These are phyloP conservation scores for Diaporthe aspalathi DNA, from an alignment of 2,329 filamentous ascomycete genomes.

Conservation along the genomic window DNA sequence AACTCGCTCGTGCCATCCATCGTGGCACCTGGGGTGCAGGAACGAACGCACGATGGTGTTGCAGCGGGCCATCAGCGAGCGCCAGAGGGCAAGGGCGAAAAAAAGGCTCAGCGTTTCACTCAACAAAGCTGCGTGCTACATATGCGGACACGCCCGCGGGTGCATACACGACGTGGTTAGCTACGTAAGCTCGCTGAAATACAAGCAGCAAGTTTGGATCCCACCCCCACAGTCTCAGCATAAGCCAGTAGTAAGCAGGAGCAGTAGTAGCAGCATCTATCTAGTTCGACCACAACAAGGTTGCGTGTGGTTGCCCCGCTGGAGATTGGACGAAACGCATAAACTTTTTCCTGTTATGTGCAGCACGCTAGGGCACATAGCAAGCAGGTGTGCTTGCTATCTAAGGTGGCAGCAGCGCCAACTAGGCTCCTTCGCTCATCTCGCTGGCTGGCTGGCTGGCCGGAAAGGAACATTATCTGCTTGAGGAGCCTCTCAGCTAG, in stretches of 20 bases:
- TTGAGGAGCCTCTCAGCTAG: no score
- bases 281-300: neutral
- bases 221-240: constrained; percentile 4
- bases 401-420: neutral
- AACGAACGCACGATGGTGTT: constrained; percentile 21
- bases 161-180: no score
- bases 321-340: constrained; percentile 27
- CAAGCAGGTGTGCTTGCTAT: neutral
- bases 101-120: constrained; percentile 29
- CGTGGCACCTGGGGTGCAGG: constrained; percentile 20
- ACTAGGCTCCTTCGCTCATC: neutral
- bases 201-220: neutral
- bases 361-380: neutral
- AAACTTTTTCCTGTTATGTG: constrained; percentile 9
- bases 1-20: constrained; percentile 15
- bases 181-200: constrained; percentile 29
- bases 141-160: constrained; percentile 21
- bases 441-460: neutral
- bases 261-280: no score
- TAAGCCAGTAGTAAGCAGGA: neutral
- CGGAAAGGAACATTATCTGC: no score
- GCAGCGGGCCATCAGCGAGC: neutral
- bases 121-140: constrained; percentile 12
- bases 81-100: neutral
- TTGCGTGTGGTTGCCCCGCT: neutral